phyloP scores from a whole-genome alignment of 768 basidiomycete species.

The Leccinellum rugosiceps region DNA sequence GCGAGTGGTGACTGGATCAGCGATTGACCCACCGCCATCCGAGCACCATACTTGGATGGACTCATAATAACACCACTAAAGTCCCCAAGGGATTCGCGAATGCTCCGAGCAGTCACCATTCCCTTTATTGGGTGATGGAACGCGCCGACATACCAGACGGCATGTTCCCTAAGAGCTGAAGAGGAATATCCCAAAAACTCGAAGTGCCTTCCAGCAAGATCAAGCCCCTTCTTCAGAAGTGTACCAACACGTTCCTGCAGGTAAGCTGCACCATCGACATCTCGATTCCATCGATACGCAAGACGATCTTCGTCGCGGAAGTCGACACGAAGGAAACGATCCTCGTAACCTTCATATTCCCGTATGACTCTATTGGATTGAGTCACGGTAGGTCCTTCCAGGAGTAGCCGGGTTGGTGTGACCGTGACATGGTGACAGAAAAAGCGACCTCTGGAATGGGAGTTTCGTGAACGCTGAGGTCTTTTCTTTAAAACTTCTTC shows the following conservation, averaged over 20 bases:
- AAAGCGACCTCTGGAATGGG: slow-evolving; percentile 43
- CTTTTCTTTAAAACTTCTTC: slow-evolving; percentile 30
- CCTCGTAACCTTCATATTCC: slow-evolving; percentile 52
- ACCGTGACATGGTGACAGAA: slow-evolving; percentile 74
- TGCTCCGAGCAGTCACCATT: slow-evolving; percentile 50
- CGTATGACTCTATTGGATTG: slow-evolving; percentile 84
- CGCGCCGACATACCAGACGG: slow-evolving; percentile 77
- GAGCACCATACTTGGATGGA: slow-evolving; percentile 82
- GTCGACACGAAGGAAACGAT: slow-evolving; percentile 77
- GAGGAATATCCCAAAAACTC: slow-evolving; percentile 82
- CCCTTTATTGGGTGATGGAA: slow-evolving; percentile 49
- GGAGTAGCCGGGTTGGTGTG: slow-evolving; percentile 67
- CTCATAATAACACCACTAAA: slow-evolving; percentile 54
- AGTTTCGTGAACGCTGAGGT: slow-evolving; percentile 14
- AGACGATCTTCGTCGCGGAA: slow-evolving; percentile 82
- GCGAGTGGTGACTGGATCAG: neutral
- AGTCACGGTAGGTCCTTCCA: slow-evolving; percentile 73
- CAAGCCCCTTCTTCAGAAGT: slow-evolving; percentile 60
- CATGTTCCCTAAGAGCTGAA: slow-evolving; percentile 74
- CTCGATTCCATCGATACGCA: slow-evolving; percentile 68
- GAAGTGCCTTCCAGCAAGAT: slow-evolving; percentile 66
- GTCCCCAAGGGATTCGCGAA: slow-evolving; percentile 64
- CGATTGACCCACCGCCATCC: slow-evolving; percentile 46
- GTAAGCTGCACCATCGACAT: slow-evolving; percentile 56
- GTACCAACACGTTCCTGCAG: slow-evolving; percentile 57